phyloP scores from a whole-genome alignment of 2,329 filamentous ascomycete species.

The Ascochyta clinopodiicola region DNA sequence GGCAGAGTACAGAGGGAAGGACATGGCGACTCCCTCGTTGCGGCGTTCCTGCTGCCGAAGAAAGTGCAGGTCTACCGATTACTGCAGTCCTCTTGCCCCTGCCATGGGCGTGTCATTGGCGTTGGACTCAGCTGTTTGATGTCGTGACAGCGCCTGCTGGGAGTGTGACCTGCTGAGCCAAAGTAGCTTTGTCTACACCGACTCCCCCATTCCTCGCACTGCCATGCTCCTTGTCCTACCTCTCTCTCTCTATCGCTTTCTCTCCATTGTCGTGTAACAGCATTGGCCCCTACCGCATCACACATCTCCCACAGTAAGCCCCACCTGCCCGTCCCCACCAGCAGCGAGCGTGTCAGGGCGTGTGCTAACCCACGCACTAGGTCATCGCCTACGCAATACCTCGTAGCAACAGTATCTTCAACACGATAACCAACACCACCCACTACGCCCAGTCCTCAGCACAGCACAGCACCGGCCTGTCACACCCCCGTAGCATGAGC shows the following conservation, averaged over 20 bases:
- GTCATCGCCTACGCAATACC: slow-evolving; percentile 26
- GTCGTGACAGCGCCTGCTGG: slow-evolving; percentile 8
- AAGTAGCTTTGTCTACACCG: slow-evolving; percentile 9
- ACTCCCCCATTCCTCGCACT: slow-evolving; percentile 3
- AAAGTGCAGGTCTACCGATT: neutral
- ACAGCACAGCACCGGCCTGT: slow-evolving; percentile 20
- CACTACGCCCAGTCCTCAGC: neutral
- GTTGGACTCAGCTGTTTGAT: slow-evolving; percentile 6
- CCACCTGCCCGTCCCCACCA: slow-evolving; percentile 21
- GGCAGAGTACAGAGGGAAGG: neutral
- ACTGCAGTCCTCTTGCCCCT: slow-evolving; percentile 1
- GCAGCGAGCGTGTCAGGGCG: neutral
- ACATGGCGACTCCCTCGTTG: slow-evolving; percentile 1
- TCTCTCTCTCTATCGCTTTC: neutral
- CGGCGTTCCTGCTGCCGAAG: neutral
- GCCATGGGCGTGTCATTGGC: neutral
- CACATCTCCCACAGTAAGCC: slow-evolving; percentile 25
- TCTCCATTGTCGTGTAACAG: slow-evolving; percentile 23
- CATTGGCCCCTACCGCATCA: slow-evolving; percentile 12
- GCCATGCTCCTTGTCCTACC: neutral
- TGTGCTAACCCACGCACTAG: slow-evolving; percentile 19
- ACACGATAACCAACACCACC: slow-evolving; percentile 1
- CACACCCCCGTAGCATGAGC: slow-evolving; percentile 48
- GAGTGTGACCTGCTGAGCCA: neutral
- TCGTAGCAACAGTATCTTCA: slow-evolving; percentile 27